Base-by-base conservation (phyloP, 176 grass and related monocot species). In the Phoenix roebelenii region DNA sequence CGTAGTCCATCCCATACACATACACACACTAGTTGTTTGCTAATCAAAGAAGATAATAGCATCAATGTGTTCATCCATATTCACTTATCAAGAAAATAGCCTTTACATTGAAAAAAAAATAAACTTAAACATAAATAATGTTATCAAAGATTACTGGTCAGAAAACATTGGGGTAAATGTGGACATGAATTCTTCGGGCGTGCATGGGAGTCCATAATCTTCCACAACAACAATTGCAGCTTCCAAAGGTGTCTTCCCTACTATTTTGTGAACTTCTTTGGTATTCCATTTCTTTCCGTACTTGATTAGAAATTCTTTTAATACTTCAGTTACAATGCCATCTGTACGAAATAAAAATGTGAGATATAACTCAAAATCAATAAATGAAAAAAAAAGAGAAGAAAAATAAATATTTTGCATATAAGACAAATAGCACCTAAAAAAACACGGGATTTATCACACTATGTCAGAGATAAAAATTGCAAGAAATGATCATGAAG, bases 181-280 rank as follows among this genome's bases (percentile, higher is more conserved):
- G 15, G 84, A 80, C 55, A 88, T 69, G 48, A 90, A 88, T 58
- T 97, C 87, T 77, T 97, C 87, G 29, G 76, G 71, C 4, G 84
- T 80, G 63, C 89, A 97, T 59, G 93, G 81, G 50, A 97, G 87
- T 16, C 73, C 76, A 17, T 88, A 97, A 54, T 97, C 84, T 80
- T 88, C 78, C 62, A 91, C 64, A 66, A 97, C 60, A 75, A 68
- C 54, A 25, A 69, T 75, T 67, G 84, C 93, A 54, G 84, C 93
- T 82, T 97, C 87, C 59, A 60, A 61, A 70, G 93, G 84, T 25
- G 87, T 88, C 70, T 75, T 90, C 7, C 93, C 93, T 57, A 97
- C 72, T 63, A 91, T 75, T 69, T 57, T 85, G 53, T 73, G 73
- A 69, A 84, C 81, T 60, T 71, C 91, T 67, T 80, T 88, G 72